A percentile compares a stretch with the other conserved stretches of the same genome.
phyloP scores from a whole-genome alignment of 192 early-diverging fungal genomes.

The Rhizophlyctis rosea region DNA sequence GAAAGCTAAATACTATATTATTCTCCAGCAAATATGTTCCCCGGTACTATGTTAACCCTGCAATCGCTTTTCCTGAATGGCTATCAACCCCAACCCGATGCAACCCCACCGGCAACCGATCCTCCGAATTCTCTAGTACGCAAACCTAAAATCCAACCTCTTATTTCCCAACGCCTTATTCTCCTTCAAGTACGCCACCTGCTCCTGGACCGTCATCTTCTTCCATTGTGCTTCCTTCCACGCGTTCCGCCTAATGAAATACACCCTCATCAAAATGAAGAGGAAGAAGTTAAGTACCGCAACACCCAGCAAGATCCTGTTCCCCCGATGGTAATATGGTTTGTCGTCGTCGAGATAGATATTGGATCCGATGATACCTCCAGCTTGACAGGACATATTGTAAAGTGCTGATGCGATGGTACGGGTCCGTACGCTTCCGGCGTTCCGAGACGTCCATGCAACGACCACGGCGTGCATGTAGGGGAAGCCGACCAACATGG shows the following conservation, averaged over 20 bases:
- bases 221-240: constrained; percentile 42
- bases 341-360: constrained; percentile 41
- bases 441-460: constrained; percentile 23
- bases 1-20: too few relatives aligned
- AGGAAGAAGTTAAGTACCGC: constrained; percentile 25
- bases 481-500: not conserved
- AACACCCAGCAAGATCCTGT: constrained; percentile 43
- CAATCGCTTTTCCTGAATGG: too few relatives aligned
- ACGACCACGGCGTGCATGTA: constrained; percentile 22
- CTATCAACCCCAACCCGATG: too few relatives aligned
- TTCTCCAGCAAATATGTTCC: too few relatives aligned
- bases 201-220: constrained; percentile 41
- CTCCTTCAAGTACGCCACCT: constrained; percentile 44
- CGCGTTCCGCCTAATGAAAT: constrained; percentile 42
- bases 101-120: too few relatives aligned
- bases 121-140: too few relatives aligned
- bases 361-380: constrained; percentile 13
- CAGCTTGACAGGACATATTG: constrained; percentile 25
- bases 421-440: constrained; percentile 18
- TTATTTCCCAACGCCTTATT: constrained; percentile 48
- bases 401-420: constrained; percentile 24
- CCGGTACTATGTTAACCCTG: too few relatives aligned
- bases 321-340: constrained; percentile 41
- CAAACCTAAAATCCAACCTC: constrained; percentile 45
- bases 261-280: constrained; percentile 40